Conservation (phyloP, 225 moss, liverwort and hornwort genomes). For the Sphagnum contortum region DNA sequence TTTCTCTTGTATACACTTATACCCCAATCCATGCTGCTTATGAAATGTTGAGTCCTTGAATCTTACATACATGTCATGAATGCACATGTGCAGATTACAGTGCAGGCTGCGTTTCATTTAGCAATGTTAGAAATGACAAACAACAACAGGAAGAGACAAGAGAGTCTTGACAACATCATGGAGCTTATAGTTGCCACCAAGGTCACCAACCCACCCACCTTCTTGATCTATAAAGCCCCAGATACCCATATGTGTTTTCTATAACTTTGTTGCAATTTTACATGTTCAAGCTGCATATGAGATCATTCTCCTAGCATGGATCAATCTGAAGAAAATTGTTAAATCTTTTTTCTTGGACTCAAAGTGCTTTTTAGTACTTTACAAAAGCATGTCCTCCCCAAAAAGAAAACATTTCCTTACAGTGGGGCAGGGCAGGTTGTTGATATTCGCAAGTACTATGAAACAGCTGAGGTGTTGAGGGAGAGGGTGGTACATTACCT, state of each 20-base stretch:
- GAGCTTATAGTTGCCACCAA: constrained; percentile 27
- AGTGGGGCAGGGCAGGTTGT: constrained; percentile 25
- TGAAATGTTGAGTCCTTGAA: neutral
- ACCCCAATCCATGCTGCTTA: too few species aligned
- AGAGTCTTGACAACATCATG: constrained; percentile 8
- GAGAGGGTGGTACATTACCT: constrained; percentile 57
- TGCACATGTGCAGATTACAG: constrained; percentile 21
- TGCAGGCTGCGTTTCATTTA: constrained; percentile 26
- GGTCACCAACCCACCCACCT: constrained; percentile 8
- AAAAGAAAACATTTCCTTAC: too few species aligned
- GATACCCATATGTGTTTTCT: neutral
- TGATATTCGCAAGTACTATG: constrained; percentile 63
- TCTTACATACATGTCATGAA: neutral
- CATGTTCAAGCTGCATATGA: too few species aligned
- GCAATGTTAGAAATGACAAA: constrained; percentile 25
- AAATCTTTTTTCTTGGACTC: constrained; percentile 3
- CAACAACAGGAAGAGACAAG: constrained; percentile 6
- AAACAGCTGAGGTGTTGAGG: constrained; percentile 45
- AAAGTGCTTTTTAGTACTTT: neutral
- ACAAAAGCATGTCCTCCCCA: neutral
- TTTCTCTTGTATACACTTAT: too few species aligned
- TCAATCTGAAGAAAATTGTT: neutral
- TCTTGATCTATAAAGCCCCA: too few species aligned
- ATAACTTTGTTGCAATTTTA: neutral
- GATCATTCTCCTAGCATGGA: too few species aligned